Evolutionary conservation across 306 rosid species (phyloP).

Genomic region (Cucumis hystrix): DNA sequence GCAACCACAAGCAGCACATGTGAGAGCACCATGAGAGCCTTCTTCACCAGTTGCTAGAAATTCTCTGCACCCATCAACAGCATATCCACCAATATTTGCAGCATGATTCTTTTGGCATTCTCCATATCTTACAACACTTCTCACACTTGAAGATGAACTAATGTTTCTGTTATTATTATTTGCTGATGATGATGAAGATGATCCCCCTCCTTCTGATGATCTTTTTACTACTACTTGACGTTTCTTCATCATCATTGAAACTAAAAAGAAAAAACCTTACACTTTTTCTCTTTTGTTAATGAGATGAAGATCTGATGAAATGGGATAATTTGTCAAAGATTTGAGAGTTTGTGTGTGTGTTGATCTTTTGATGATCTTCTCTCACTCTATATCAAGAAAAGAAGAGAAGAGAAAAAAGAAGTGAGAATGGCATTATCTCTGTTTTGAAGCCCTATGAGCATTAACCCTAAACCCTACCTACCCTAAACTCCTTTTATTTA

Average conservation of each 20-base stretch:
- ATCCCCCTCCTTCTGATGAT: constrained; percentile 6
- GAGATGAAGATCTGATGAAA: not conserved
- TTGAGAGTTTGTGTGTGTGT: too few relatives aligned
- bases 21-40: constrained; percentile 42
- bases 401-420: too few relatives aligned
- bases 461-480: constrained; percentile 2
- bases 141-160: constrained; percentile 42
- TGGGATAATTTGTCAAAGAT: not conserved
- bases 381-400: too few relatives aligned
- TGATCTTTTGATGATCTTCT: too few relatives aligned
- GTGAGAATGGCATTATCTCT: not conserved
- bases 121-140: constrained; percentile 45
- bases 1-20: constrained; percentile 88
- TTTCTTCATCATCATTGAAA: constrained; percentile 47
- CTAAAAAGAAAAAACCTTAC: not conserved
- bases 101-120: constrained; percentile 96
- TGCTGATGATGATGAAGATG: constrained; percentile 13
- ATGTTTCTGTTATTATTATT: constrained; percentile 10
- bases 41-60: constrained; percentile 60
- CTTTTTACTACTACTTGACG: constrained; percentile 56
- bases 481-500: not conserved
- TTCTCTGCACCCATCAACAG: constrained; percentile 83
- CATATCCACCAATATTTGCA: constrained; percentile 77
- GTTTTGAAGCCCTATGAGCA: not conserved
- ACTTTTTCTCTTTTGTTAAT: not conserved